Base-by-base conservation (phyloP, 1,139 yeast genomes). In the Fermentozyma sake region DNA sequence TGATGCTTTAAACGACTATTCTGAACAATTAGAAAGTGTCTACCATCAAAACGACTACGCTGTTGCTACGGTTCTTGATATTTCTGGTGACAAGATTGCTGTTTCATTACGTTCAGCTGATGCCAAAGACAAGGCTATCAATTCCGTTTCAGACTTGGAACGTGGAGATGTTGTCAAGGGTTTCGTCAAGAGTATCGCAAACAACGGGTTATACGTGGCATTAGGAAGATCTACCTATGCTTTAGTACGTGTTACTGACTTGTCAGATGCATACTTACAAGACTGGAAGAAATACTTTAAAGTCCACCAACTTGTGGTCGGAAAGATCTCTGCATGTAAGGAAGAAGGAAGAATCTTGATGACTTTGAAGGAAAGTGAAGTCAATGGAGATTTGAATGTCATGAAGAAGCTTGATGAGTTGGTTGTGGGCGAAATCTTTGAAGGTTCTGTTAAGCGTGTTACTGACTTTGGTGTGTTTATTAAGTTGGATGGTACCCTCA, bases 391-490 rank as follows among this genome's bases (percentile, higher is more conserved):
- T 18, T 54, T 76, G 37, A 63, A 72, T 33, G 55, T 58, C 22
- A 54, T 76, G 48, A 80, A 74, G 54, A 63, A 61, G 25, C 76
- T 81, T 40, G 76, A 70, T 17, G 94, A 85, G 34, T 63, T 87
- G 34, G 52, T 69, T 33, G 76, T 68, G 26, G 95, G 86, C 27
- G 84, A 81, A 15, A 59, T 81, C 15, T 75, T 63, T 42, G 91
- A 82, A 49, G 98, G 96, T 50, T 62, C 78, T n/a, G 78, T 84
- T 28, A 81, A 77, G 49, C 73, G 73, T 34, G 85, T 81, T 12
- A 79, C 89, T 27, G 95, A 85, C 30, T 91, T 79, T 49, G 98
- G 98, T 59, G 95, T 87, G 4, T 89, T 91, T 50, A 82, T 91
- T 26, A 77, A 74, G 39, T 65, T 91, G 33, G 86, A 80, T 44